These are phyloP conservation scores for Clonostachys solani DNA, from an alignment of 2,329 filamentous ascomycete genomes.

Conservation along the genomic window DNA sequence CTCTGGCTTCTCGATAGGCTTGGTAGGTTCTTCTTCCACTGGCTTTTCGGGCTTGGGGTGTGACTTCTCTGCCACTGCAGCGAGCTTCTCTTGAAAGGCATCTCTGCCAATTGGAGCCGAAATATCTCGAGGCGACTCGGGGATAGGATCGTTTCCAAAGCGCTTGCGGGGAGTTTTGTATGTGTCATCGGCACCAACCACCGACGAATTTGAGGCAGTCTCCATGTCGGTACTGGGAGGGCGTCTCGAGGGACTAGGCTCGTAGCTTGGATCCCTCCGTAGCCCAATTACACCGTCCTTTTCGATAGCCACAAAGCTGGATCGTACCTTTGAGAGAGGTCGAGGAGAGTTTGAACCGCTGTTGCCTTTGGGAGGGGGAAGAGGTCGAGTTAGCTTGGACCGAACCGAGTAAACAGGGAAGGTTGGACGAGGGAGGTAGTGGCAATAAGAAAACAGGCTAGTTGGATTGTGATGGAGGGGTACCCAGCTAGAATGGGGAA, in stretches of 20 bases:
- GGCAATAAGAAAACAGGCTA: not conserved
- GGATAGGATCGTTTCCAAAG: conserved; percentile 30
- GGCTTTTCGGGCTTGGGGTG: conserved; percentile 34
- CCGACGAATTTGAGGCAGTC: conserved; percentile 19
- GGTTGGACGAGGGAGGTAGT: not conserved
- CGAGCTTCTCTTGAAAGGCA: conserved; percentile 5
- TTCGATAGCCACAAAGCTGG: conserved; percentile 71
- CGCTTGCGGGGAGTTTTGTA: conserved; percentile 10
- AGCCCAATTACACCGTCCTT: conserved; percentile 56
- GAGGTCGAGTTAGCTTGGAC: no score
- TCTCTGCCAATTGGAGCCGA: conserved; percentile 7
- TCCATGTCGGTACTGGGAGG: conserved; percentile 28
- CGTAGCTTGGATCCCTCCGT: conserved; percentile 30
- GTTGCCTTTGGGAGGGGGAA: no score
- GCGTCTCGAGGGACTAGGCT: conserved; percentile 29
- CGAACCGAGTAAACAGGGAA: not conserved
- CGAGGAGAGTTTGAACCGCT: conserved; percentile 45
- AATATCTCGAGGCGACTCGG: conserved; percentile 32
- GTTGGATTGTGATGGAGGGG: not conserved
- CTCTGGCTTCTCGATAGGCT: no score
- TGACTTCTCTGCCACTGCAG: conserved; percentile 22
- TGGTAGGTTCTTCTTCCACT: conserved; percentile 26
- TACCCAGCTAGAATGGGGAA: not conserved
- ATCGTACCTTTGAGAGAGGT: conserved; percentile 70
- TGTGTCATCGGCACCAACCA: conserved; percentile 14